phyloP scores from a whole-genome alignment of 1,284 basidiomycete species.

The Rhodotorula sp. region DNA sequence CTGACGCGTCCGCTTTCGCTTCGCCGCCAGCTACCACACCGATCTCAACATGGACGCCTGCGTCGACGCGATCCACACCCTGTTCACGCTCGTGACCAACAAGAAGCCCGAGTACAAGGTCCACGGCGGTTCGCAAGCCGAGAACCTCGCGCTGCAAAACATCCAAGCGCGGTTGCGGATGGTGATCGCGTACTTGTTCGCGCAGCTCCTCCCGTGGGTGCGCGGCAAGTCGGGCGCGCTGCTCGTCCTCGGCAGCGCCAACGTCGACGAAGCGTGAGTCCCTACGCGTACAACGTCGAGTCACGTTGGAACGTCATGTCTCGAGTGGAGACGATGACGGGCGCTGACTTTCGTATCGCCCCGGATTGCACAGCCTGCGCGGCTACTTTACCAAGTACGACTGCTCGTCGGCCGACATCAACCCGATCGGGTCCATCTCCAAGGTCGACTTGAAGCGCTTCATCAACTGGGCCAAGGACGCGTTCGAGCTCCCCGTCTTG shows the following conservation, averaged over 20 bases:
- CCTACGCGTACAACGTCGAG: not conserved
- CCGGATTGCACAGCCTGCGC: too few relatives aligned
- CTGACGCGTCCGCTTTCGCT: not conserved
- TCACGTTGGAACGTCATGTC: not conserved
- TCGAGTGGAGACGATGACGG: not conserved
- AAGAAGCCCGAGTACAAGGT: slow-evolving; percentile 78
- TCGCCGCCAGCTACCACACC: slow-evolving; percentile 71
- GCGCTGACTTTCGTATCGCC: too few relatives aligned
- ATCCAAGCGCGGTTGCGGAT: slow-evolving; percentile 94
- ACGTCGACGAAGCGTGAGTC: slow-evolving; percentile 91
- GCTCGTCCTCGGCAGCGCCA: slow-evolving; percentile 92
- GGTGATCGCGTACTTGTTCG: slow-evolving; percentile 96
- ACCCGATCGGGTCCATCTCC: slow-evolving; percentile 96
- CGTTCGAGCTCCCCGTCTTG: slow-evolving; percentile 83
- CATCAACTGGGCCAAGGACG: slow-evolving; percentile 75
- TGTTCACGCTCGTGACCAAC: slow-evolving; percentile 84
- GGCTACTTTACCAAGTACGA: slow-evolving; percentile 99
- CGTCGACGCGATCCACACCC: slow-evolving; percentile 74
- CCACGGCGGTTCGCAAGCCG: slow-evolving; percentile 81
- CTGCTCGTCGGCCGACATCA: slow-evolving; percentile 76
- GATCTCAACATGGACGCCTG: slow-evolving; percentile 96
- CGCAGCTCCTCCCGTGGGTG: slow-evolving; percentile 92
- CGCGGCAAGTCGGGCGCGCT: slow-evolving; percentile 80
- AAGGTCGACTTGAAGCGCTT: slow-evolving; percentile 97
- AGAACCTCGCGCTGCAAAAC: slow-evolving; percentile 96